Percentiles rank a stretch among this genome's conserved stretches.
phyloP scores from a whole-genome alignment of 441 rosid species.

The Metrosideros polymorpha region DNA sequence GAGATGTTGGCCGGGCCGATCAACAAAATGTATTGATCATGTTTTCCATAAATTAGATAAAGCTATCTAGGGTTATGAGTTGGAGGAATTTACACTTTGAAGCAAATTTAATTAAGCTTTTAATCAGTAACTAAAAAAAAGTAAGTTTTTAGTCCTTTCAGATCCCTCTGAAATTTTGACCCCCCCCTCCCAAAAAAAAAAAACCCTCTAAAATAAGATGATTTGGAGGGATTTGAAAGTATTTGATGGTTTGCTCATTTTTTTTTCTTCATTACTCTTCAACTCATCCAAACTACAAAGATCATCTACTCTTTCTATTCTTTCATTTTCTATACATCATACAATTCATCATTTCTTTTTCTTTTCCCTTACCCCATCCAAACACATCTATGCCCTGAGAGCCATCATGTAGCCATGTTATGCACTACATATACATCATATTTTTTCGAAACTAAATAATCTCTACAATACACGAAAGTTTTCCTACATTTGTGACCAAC shows the following conservation, averaged over 20 bases:
- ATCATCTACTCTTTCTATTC: not conserved
- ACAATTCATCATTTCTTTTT: not conserved
- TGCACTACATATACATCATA: not conserved
- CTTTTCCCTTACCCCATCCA: not conserved
- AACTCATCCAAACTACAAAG: not conserved
- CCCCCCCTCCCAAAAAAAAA: too few species aligned
- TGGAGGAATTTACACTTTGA: not conserved
- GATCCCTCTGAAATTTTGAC: not conserved
- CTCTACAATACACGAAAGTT: not conserved
- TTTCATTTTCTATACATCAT: not conserved
- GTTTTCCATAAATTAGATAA: too few species aligned
- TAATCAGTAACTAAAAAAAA: not conserved
- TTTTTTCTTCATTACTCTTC: too few species aligned
- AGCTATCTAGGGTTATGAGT: not conserved
- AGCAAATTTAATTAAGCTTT: not conserved
- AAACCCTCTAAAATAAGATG: not conserved
- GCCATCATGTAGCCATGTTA: not conserved
- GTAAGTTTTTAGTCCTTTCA: not conserved
- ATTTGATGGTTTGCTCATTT: not conserved
- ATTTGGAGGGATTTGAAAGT: not conserved
- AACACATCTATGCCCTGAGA: not conserved
- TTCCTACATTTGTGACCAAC: not conserved
- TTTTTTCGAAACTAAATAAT: not conserved
- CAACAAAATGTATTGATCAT: too few species aligned
- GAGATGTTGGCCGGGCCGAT: too few species aligned